Conservation (phyloP, 1,139 yeast genomes). For the Debaryomycetaceae sp. region DNA sequence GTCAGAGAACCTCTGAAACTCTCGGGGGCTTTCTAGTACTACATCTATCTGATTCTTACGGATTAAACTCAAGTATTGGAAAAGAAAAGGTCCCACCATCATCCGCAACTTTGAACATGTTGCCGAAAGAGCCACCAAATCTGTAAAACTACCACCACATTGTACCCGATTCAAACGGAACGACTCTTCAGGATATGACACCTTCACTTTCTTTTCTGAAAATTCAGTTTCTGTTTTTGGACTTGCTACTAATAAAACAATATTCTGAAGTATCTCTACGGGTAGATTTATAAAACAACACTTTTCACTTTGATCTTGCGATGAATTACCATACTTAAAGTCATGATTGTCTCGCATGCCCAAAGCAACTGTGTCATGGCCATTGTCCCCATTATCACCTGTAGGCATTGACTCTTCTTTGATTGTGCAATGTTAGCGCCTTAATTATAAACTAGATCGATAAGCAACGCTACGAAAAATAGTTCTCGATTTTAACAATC, state of each 20-base stretch:
- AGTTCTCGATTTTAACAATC: too few species aligned
- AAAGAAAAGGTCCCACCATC: slow-evolving; percentile 19
- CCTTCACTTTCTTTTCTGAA: too few species aligned
- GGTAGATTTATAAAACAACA: slow-evolving; percentile 13
- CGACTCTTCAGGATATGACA: background rate
- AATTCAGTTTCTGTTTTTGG: too few species aligned
- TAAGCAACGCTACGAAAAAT: too few species aligned
- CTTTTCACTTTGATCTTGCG: too few species aligned
- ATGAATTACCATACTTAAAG: too few species aligned
- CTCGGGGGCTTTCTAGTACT: slow-evolving; percentile 19
- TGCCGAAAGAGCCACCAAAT: slow-evolving; percentile 20
- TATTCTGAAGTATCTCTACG: slow-evolving; percentile 15
- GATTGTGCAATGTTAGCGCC: too few species aligned
- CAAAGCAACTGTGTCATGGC: too few species aligned
- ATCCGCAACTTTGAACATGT: slow-evolving; percentile 24
- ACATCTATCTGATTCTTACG: slow-evolving; percentile 30
- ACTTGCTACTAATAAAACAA: slow-evolving; percentile 13
- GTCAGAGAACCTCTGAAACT: slow-evolving; percentile 22
- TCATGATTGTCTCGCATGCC: too few species aligned
- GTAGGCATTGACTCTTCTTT: too few species aligned
- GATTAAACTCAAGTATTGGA: slow-evolving; percentile 22
- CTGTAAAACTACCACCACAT: slow-evolving; percentile 8
- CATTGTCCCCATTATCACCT: too few species aligned
- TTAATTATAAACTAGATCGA: too few species aligned
- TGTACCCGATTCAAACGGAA: slow-evolving; percentile 13